Percentiles rank a stretch among this genome's conserved stretches.
Evolutionary conservation across 2,329 filamentous ascomycete species (phyloP).

Genomic region (Xylariaceae sp.): DNA sequence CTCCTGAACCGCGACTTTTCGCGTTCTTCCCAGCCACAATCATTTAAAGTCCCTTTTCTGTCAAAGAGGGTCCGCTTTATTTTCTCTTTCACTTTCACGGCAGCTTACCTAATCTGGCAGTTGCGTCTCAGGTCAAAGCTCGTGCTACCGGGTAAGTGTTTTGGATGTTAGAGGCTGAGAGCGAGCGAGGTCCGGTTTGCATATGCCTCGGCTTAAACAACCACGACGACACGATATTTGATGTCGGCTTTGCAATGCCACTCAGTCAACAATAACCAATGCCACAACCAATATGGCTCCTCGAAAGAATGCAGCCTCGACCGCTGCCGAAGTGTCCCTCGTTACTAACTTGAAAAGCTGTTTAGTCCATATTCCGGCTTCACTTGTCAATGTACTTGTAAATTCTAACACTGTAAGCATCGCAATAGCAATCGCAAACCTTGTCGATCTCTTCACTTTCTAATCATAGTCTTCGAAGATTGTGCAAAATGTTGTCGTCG

Average conservation of each 20-base stretch:
- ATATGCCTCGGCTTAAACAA: no score
- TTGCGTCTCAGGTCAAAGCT: no score
- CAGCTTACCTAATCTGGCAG: no score
- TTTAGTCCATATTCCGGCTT: conserved; percentile 84
- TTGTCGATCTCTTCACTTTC: neutral
- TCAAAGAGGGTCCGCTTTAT: no score
- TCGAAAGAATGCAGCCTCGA: conserved; percentile 56
- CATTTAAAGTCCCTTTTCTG: conserved; percentile 25
- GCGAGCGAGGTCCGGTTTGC: no score
- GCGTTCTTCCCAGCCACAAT: conserved; percentile 23
- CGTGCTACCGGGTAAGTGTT: no score
- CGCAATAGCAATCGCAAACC: neutral
- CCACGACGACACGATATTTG: no score
- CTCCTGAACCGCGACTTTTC: conserved; percentile 29
- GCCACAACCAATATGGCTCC: conserved; percentile 27
- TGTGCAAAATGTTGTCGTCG: conserved; percentile 93
- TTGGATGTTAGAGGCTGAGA: no score
- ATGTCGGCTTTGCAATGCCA: no score
- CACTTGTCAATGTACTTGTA: conserved; percentile 77
- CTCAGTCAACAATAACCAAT: no score
- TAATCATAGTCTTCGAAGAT: conserved; percentile 49
- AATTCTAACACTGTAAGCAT: conserved; percentile 80
- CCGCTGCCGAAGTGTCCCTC: conserved; percentile 77
- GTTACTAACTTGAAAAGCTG: conserved; percentile 91
- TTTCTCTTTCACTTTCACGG: no score